Evolutionary conservation across 2,329 filamentous ascomycete genomes (phyloP), one percentile per base, ranked within the genome.

Genomic region (Aspergillus candidus): DNA sequence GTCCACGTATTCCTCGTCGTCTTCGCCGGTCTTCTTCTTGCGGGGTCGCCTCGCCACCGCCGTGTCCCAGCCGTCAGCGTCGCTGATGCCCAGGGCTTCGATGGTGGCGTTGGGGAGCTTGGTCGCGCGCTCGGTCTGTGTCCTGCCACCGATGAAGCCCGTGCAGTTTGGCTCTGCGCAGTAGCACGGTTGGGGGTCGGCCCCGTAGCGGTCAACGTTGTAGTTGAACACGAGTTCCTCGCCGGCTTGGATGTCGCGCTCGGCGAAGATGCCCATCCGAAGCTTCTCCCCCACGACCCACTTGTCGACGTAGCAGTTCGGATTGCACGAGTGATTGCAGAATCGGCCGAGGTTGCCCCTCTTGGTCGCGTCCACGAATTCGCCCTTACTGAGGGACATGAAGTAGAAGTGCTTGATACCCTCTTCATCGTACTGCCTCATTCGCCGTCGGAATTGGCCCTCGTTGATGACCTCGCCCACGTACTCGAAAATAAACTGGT

Each of bases 391-490:
- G 50, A 98, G 82, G 22, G 93, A 97, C 93, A 98, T 98, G 73
- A 98, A 98, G 70, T 98, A 98, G 67, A 98, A 98, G 69, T 98
- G 93, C 67, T 94, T 95, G 76, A 98, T 96, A 49, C 90, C 90
- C 66, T 97, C 88, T 38, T 93, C 79, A 62, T 96, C 89, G 68
- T 98, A 98, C 60, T 94, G 86, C 32, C 88, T 73, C 83, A 94
- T 96, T 49, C 93, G 88, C 46, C 83, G 82, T 44, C 89, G 86
- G 62, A 97, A 97, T 10, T 85, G 85, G 27, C 80, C 78, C 69
- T 98, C 91, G 58, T 94, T 91, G 64, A 98, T 96, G 56, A 97
- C 93, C 69, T 98, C 93, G 57, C 93, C 93, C 57, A 98, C 91
- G 67, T 98, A 98, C 70, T 98, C 93, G 64, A 88, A 97, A 56